Evolutionary conservation across 1,284 basidiomycete species (phyloP), one percentile per base, ranked within the genome.

Genomic region (Leccinum fallax): DNA sequence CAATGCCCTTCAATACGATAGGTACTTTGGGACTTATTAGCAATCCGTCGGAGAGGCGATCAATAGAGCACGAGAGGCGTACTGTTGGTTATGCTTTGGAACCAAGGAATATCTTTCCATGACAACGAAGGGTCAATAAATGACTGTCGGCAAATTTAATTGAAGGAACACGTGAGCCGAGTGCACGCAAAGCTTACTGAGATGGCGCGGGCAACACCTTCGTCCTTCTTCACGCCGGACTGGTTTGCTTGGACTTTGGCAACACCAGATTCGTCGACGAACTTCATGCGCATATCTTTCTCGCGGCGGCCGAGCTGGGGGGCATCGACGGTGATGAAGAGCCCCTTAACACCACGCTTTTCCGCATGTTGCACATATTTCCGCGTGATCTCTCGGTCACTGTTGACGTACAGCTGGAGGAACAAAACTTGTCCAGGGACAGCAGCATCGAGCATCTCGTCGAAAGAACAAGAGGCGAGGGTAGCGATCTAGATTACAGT

Each of bases 231-330:
- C 30, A 94, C 85, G 21, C 83, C 81, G 60, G 82, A 78, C 63
- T 85, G 81, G 55, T 84, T 80, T 59, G 80, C 74, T 72, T 83
- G 81, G 9, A 66, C 66, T 32, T 74, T 80, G 26, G 86, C 80
- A 72, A 87, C 85, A 69, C 90, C 85, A 7, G 91, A 88, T 52
- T 87, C 87, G 24, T 90, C 94, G 36, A 94, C 94, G 67, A 96
- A 95, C 73, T 95, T 97, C 85, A 92, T 92, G 36, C 94, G 84
- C 94, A 97, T 97, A 71, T 96, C 94, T 87, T 94, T 92, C 76
- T 95, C 93, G 60, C 93, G 84, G 38, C 93, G 84, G 58, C 93
- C 94, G 24, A 96, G 85, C 69, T 96, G 94, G 5, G 94, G 94
- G 1, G 94, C 94, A 73, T 95, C 93, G 26, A 96, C 93, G 2